Conservation (phyloP, 768 basidiomycete species). For the Boletellus ananiceps region DNA sequence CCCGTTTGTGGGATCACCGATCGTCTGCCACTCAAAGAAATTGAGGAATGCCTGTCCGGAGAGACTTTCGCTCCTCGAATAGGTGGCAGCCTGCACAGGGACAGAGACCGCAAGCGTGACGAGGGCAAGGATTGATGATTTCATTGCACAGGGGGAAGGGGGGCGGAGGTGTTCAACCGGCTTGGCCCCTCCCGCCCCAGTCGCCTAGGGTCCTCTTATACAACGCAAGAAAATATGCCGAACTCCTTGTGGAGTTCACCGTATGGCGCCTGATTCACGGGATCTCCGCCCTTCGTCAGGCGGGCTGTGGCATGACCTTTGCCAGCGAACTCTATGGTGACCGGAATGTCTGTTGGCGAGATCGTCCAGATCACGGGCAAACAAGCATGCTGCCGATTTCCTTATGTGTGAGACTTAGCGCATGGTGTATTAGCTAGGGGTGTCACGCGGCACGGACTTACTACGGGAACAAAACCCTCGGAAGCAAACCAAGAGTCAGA, state of each 20-base stretch:
- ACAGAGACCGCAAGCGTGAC: constrained; percentile 7
- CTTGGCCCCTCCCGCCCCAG: background rate
- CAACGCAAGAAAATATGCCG: background rate
- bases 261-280: background rate
- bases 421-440: background rate
- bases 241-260: background rate
- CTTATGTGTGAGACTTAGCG: background rate
- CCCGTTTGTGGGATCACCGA: constrained; percentile 34
- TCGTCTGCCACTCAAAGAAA: constrained; percentile 23
- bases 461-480: background rate
- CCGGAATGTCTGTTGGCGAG: background rate
- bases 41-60: constrained; percentile 49
- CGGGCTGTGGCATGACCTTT: background rate
- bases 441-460: background rate
- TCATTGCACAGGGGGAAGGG: constrained; percentile 1
- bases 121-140: background rate
- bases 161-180: background rate
- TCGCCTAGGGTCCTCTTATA: constrained; percentile 10
- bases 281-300: background rate
- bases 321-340: constrained; percentile 2
- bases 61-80: constrained; percentile 42
- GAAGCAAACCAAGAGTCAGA: background rate
- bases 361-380: background rate
- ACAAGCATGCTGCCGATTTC: background rate
- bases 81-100: constrained; percentile 36